These are phyloP conservation scores for Fomitopsis schrenkii DNA, from an alignment of 1,284 basidiomycete species.

Conservation along the genomic window DNA sequence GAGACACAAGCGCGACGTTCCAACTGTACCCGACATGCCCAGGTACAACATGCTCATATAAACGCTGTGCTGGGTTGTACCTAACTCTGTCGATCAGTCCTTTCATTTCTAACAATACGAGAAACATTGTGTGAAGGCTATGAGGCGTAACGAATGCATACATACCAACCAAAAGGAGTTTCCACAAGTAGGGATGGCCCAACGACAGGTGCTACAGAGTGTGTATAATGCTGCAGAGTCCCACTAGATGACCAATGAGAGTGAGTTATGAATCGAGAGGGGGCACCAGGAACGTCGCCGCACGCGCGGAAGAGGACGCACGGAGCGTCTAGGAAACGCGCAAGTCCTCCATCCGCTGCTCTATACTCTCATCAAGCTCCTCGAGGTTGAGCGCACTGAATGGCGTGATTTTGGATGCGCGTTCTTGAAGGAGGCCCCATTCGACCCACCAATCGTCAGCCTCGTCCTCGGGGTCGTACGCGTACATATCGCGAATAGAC, in stretches of 20 bases:
- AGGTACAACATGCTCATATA: too few relatives aligned
- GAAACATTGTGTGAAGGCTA: neutral
- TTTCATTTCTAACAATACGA: neutral
- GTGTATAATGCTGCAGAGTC: neutral
- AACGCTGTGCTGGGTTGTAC: too few relatives aligned
- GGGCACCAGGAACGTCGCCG: too few relatives aligned
- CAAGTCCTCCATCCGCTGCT: neutral
- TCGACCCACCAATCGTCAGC: conserved; percentile 34
- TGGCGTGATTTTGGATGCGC: conserved; percentile 11
- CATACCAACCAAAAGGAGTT: neutral
- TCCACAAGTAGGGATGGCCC: neutral
- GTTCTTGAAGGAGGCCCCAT: conserved; percentile 30
- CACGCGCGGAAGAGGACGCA: too few relatives aligned
- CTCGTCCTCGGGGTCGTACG: conserved; percentile 33
- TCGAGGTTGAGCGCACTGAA: neutral
- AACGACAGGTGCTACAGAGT: neutral
- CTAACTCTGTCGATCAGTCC: too few relatives aligned
- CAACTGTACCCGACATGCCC: too few relatives aligned
- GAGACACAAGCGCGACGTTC: too few relatives aligned
- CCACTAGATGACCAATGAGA: neutral
- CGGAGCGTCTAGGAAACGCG: too few relatives aligned
- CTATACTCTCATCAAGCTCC: neutral
- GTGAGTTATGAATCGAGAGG: neutral
- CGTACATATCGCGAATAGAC: conserved; percentile 12
- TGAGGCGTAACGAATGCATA: neutral